Evolutionary conservation across 768 basidiomycete genomes (phyloP).

Genomic region (Lactifluus hygrophoroides): DNA sequence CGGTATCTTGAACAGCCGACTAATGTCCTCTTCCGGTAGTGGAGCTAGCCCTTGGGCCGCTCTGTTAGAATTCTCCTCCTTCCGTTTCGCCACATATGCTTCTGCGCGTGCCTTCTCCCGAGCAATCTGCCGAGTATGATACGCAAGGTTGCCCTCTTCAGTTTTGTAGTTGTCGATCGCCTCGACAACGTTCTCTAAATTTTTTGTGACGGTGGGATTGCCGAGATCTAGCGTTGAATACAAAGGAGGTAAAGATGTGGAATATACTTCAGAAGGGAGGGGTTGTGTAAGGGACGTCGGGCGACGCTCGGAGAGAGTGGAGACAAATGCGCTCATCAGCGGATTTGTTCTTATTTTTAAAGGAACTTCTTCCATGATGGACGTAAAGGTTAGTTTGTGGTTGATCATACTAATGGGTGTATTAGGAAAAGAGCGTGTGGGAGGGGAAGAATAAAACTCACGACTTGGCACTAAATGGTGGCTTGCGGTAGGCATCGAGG

Average conservation of each 20-base stretch:
- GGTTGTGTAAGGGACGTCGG: conserved; percentile 32
- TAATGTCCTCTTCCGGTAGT: conserved; percentile 80
- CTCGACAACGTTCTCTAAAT: conserved; percentile 80
- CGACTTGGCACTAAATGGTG: conserved; percentile 82
- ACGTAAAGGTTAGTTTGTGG: conserved; percentile 77
- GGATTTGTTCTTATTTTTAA: conserved; percentile 77
- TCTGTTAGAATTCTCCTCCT: conserved; percentile 77
- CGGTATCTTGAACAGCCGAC: conserved; percentile 80
- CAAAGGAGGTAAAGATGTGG: conserved; percentile 43
- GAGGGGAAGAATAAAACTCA: conserved; percentile 29
- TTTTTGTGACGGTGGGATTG: conserved; percentile 57
- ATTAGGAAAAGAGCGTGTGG: neutral
- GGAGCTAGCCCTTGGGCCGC: conserved; percentile 78
- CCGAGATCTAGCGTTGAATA: conserved; percentile 67
- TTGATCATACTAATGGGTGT: conserved; percentile 50
- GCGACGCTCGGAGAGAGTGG: conserved; percentile 46
- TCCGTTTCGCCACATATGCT: conserved; percentile 69
- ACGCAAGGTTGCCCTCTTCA: conserved; percentile 89
- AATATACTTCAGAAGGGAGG: conserved; percentile 28
- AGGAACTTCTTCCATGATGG: conserved; percentile 80
- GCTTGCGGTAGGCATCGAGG: conserved; percentile 71
- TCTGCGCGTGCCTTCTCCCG: conserved; percentile 79
- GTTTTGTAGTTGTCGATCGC: conserved; percentile 78
- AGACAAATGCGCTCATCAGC: conserved; percentile 71
- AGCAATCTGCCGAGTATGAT: conserved; percentile 78